Evolutionary conservation across 352 stramenopile species (phyloP).

Genomic region (Phytophthora fragariaefolia): DNA sequence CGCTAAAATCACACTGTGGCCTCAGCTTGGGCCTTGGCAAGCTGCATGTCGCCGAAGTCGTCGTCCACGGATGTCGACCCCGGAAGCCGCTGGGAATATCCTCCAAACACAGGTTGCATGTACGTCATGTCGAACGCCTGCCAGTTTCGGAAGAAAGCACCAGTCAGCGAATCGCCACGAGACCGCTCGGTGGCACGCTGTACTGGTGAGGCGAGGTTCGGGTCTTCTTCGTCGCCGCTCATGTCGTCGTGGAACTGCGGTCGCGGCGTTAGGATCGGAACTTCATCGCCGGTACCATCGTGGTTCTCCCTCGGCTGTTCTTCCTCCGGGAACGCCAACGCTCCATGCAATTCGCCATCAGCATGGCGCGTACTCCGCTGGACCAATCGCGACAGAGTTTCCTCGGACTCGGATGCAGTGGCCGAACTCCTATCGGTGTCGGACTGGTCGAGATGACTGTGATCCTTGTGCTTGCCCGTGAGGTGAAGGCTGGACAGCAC

Average conservation of each 20-base stretch:
- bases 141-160: slow-evolving; percentile 79
- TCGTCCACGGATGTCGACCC: slow-evolving; percentile 29
- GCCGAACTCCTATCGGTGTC: slow-evolving; percentile 52
- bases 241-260: slow-evolving; percentile 75
- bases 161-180: slow-evolving; percentile 56
- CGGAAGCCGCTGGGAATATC: slow-evolving; percentile 44
- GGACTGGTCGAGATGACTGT: slow-evolving; percentile 40
- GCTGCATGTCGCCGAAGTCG: slow-evolving; percentile 27
- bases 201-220: slow-evolving; percentile 26
- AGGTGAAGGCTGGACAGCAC: slow-evolving; percentile 61
- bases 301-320: slow-evolving; percentile 31
- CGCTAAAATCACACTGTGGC: slow-evolving; percentile 49
- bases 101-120: slow-evolving; percentile 86
- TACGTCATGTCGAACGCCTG: slow-evolving; percentile 79
- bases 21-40: slow-evolving; percentile 54
- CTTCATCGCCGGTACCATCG: slow-evolving; percentile 36
- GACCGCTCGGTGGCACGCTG: slow-evolving; percentile 27
- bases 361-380: slow-evolving; percentile 63
- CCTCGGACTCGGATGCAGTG: slow-evolving; percentile 40
- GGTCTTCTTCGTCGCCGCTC: slow-evolving; percentile 53
- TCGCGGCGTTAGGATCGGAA: slow-evolving; percentile 64
- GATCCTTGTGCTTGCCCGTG: slow-evolving; percentile 47
- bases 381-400: slow-evolving; percentile 30
- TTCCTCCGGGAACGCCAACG: slow-evolving; percentile 42
- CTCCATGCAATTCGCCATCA: slow-evolving; percentile 37